Evolutionary conservation across 179 eudicot genomes (phyloP), one percentile per base, ranked within the genome.

Genomic region (Camellia oleifera): DNA sequence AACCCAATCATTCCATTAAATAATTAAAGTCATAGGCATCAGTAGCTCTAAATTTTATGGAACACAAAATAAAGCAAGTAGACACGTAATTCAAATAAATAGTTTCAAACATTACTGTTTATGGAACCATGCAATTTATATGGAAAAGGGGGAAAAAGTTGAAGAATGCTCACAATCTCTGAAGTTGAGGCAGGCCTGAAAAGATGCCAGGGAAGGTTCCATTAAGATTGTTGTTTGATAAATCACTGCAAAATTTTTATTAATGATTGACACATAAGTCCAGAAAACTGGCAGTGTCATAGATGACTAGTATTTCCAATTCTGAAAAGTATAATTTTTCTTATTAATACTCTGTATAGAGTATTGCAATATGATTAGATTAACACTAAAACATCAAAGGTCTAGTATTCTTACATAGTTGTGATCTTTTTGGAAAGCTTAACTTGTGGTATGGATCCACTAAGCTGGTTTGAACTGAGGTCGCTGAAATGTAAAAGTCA

Each of bases 181-280:
- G 89, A 57, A 89, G 81, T 57, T 6, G 84, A 78, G 91, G 91
- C 77, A 87, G 88, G 26, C 84, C 81, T 4, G 91, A 82, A 74
- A 89, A 85, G 84, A 76, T 86, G 53, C 61, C 69, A 69, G 91
- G 89, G 64, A 89, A 74, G 60, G 83, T 63, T 70, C 91, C 91
- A 69, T 77, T 85, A 40, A 89, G 87, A 74, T 79, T 66, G 80
- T 89, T 89, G 71, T 76, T 72, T 46, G 89, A 87, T 8, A 89
- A 81, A 85, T 85, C 87, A 76, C 91, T 89, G 87, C 86, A 87
- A 20, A 72, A 61, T 46, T 57, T 64, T 46, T 48, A 5, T 14
- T 48, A 4, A 48, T 48, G 52, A 48, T 48, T 69, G 40, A 26
- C 11, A 44, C 53, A 77, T 8, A 81, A 74, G 20, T 75, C n/a